Evolutionary conservation across 202 grass and related monocot genomes (phyloP).

Genomic region (Musa balbisiana): DNA sequence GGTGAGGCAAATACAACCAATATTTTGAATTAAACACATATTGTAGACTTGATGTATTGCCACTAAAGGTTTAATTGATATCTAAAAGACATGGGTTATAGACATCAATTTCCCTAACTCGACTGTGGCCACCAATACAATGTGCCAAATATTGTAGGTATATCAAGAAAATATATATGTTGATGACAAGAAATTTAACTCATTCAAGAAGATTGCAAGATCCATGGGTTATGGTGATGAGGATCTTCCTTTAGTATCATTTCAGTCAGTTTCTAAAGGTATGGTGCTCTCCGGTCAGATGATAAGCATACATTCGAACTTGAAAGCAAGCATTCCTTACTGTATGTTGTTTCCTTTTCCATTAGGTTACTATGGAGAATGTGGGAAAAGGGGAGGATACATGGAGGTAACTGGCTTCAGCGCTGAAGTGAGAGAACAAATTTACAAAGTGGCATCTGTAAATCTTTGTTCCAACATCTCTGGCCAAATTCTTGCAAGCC

Average conservation of each 20-base stretch:
- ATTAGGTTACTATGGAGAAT: slow-evolving; percentile 94
- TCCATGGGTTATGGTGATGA: slow-evolving; percentile 74
- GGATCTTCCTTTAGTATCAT: slow-evolving; percentile 75
- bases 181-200: slow-evolving; percentile 79
- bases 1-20: slow-evolving; percentile 32
- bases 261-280: slow-evolving; percentile 95
- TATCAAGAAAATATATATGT: slow-evolving; percentile 98
- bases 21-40: slow-evolving; percentile 13
- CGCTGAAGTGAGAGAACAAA: slow-evolving; percentile 89
- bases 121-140: neutral
- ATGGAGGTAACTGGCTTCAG: slow-evolving; percentile 96
- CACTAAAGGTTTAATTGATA: neutral
- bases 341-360: slow-evolving; percentile 10
- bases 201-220: slow-evolving; percentile 91
- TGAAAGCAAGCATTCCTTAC: slow-evolving; percentile 3
- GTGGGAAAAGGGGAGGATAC: slow-evolving; percentile 95
- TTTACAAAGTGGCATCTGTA: slow-evolving; percentile 98
- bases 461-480: slow-evolving; percentile 90
- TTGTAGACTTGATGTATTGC: neutral
- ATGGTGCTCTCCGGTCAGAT: slow-evolving; percentile 11
- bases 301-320: neutral
- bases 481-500: slow-evolving; percentile 87
- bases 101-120: neutral
- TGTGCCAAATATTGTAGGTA: slow-evolving; percentile 30
- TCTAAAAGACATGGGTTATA: neutral